A percentile compares a stretch with the other conserved stretches of the same genome.
phyloP scores from a whole-genome alignment of 2,329 filamentous ascomycete species.

The Fusarium nematophilum region DNA sequence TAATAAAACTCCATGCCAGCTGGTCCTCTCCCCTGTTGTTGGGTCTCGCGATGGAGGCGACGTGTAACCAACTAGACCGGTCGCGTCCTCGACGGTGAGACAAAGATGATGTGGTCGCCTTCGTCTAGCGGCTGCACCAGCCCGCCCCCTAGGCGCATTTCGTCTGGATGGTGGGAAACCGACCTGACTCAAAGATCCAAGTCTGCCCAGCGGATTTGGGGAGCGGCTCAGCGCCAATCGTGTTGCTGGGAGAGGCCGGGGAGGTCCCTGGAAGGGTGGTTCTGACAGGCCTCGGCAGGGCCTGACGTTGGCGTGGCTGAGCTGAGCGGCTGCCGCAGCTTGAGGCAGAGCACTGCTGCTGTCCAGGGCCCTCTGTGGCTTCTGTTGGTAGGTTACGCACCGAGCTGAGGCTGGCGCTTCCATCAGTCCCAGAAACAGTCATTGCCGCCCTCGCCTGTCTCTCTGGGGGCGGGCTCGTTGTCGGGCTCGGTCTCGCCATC shows the following conservation, averaged over 20 bases:
- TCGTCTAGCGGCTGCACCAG: slow-evolving; percentile 5
- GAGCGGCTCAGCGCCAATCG: slow-evolving; percentile 14
- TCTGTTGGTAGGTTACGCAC: no score
- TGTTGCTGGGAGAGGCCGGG: not conserved
- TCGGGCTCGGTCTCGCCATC: slow-evolving; percentile 24
- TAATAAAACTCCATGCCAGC: slow-evolving; percentile 1
- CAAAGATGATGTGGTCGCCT: slow-evolving; percentile 23
- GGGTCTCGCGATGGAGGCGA: slow-evolving; percentile 26
- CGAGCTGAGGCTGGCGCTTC: slow-evolving; percentile 13
- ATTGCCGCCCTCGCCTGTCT: slow-evolving; percentile 28
- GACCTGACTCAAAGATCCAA: slow-evolving; percentile 1
- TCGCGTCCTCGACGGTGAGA: slow-evolving; percentile 22
- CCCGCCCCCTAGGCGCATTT: slow-evolving; percentile 21
- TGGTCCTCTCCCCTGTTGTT: not conserved
- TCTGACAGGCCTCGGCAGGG: slow-evolving; percentile 19
- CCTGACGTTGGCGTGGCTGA: slow-evolving; percentile 30
- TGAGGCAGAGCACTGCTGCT: slow-evolving; percentile 29
- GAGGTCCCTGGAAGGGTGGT: slow-evolving; percentile 11
- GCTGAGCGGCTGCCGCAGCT: slow-evolving; percentile 18
- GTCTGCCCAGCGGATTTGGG: slow-evolving; percentile 26
- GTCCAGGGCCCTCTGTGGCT: slow-evolving; percentile 11
- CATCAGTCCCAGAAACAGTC: slow-evolving; percentile 12
- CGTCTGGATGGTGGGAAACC: no score
- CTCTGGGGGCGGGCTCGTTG: slow-evolving; percentile 5
- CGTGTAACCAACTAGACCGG: slow-evolving; percentile 23